phyloP scores from a whole-genome alignment of 805 yeast species.

The Lipomyces anomalus region DNA sequence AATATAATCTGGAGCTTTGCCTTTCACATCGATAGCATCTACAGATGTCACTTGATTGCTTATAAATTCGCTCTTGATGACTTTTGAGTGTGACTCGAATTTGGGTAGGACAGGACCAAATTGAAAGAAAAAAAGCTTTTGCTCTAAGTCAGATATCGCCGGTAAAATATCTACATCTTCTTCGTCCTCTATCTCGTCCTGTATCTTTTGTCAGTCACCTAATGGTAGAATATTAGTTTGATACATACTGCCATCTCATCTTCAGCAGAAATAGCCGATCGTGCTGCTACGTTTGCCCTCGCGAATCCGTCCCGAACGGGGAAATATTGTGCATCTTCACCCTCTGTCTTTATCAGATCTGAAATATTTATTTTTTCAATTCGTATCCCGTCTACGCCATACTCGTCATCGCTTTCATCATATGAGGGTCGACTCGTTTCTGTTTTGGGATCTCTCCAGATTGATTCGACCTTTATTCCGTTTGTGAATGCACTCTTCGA shows the following conservation, averaged over 20 bases:
- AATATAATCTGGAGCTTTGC: constrained; percentile 9
- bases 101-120: constrained; percentile 45
- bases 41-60: no score
- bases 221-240: no score
- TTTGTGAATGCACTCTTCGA: no score
- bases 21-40: no score
- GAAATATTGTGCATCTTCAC: constrained; percentile 10
- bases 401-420: constrained; percentile 14
- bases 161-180: constrained; percentile 8
- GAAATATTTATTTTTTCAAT: constrained; percentile 13
- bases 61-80: neutral
- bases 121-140: constrained; percentile 40
- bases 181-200: constrained; percentile 5
- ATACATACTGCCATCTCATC: no score
- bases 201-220: no score
- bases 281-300: no score
- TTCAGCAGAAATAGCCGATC: no score
- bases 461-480: no score
- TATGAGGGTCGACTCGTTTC: constrained; percentile 1
- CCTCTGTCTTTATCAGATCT: constrained; percentile 6
- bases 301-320: constrained; percentile 21
- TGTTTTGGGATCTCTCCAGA: neutral
- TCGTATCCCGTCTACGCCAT: constrained; percentile 17
- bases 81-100: constrained; percentile 26
- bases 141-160: constrained; percentile 22